Base-by-base conservation (phyloP, 768 basidiomycete genomes). In the Auriscalpium microsporum region DNA sequence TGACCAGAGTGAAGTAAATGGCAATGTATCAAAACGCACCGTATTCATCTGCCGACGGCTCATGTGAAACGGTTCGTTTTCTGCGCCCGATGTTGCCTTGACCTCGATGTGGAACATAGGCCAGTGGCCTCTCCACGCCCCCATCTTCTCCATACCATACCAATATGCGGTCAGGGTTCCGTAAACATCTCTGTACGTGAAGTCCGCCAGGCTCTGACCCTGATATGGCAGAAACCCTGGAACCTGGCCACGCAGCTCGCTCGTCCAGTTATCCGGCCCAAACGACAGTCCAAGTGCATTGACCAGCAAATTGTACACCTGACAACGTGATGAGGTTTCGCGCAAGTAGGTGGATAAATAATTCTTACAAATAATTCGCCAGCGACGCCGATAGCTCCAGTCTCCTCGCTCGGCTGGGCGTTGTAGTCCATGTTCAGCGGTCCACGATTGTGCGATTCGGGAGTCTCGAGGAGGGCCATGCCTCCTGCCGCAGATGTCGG, bases 51-150 rank as follows among this genome's bases (percentile, higher is more conserved):
- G 65, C 2, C 17, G 9, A 4, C 42, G 8, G 37, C 61, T 68
- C 59, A 68, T 62, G 49, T 66, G 64, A 53, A 68, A 68, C 13
- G 62, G 56, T 10, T 60, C 59, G 10, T 36, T 23, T 28, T 49
- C 56, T 11, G 55, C 37, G 11, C 57, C 50, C 2, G 57, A 52
- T 28, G 67, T 65, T 2, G 67, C 52, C 56, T 68, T 68, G 49
- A 68, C 65, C 52, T 68, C 67, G 19, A 68, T 56, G 45, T 68
- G 56, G 50, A 65, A 68, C 23, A 45, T 57, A 8, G 67, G 67
- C 63, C 65, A 64, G 10, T 40, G 53, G 14, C 48, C 59, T 1
- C 52, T 53, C 65, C 64, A 67, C n/a, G 8, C 10, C 1, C 59
- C 34, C 16, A 28, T 50, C 36, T 54, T 53, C 47, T 56, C 57